Base-by-base conservation (phyloP, 2,329 filamentous ascomycete genomes). In the Rachicladosporium sp. region DNA sequence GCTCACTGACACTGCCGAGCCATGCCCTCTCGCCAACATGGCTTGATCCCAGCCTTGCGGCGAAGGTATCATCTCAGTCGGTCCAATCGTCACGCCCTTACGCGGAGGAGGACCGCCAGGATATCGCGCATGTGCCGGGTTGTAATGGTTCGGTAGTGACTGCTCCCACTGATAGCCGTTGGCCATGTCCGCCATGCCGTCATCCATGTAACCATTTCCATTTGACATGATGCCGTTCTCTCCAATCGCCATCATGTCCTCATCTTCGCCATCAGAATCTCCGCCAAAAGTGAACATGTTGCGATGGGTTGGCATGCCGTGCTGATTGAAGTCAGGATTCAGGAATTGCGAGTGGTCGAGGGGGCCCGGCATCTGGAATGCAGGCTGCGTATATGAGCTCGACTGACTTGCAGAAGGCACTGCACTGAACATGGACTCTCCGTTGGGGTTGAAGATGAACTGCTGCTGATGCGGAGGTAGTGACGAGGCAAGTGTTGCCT, bases 51-150 rank as follows among this genome's bases (percentile, higher is more conserved):
- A 93, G 36, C 93, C 85, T 36, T 77, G 71, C 38, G 76, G 75
- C 21, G 76, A 74, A 36, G 88, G 80, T 46, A 88, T 80, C 61
- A 85, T 85, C 55, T 94, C 87, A 4, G 82, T 77, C 10, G 76
- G 78, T 11, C 87, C 88, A 55, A 95, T 94, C 5, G 85, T 86
- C 37, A 94, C 87, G 47, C 89, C 85, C 64, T 94, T 95, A 42
- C 83, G 74, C 35, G 81, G 79, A 31, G 83, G 83, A 10, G 13
- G 31, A 0, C 84, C 84, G 31, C 75, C 81, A 5, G 80, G 80
- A 58, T 88, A 93, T 35, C 84, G 76, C 31, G 82, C 83, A 43
- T 84, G 80, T 12, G 49, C 44, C 51, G 86, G 78, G 55, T 83
- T 89, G 56, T 89, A 91, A 44, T 91, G 84, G 15, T 82, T 83